These are phyloP conservation scores for Amauroascus verrucosus DNA, from an alignment of 2,329 filamentous ascomycete genomes.

Conservation along the genomic window DNA sequence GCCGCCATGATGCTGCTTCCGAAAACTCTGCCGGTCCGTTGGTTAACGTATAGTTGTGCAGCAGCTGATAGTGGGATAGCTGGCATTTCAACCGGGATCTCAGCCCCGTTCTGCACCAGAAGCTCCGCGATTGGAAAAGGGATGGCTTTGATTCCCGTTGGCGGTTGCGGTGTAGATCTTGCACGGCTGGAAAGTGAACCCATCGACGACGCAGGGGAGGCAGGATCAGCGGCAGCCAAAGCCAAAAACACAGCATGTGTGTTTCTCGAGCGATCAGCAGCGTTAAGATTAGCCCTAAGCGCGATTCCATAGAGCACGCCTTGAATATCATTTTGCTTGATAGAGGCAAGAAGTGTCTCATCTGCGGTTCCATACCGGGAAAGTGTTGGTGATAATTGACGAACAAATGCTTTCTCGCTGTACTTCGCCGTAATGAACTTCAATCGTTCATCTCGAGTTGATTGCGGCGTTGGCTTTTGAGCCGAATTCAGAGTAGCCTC, in stretches of 20 bases:
- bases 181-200: conserved; percentile 11
- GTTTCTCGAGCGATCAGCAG: conserved; percentile 70
- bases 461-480: conserved; percentile 63
- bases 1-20: conserved; percentile 23
- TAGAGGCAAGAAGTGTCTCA: conserved; percentile 78
- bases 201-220: conserved; percentile 46
- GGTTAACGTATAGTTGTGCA: conserved; percentile 74
- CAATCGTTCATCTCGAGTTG: conserved; percentile 81
- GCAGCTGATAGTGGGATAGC: conserved; percentile 73
- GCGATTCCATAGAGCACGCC: conserved; percentile 86
- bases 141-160: conserved; percentile 38
- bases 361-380: conserved; percentile 70
- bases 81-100: conserved; percentile 64
- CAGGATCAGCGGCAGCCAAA: conserved; percentile 83
- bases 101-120: conserved; percentile 84
- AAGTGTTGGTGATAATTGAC: conserved; percentile 59
- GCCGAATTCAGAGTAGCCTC: conserved; percentile 70
- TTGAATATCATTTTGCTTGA: conserved; percentile 93
- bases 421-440: conserved; percentile 95
- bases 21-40: conserved; percentile 47
- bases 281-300: conserved; percentile 76
- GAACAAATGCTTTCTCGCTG: conserved; percentile 69
- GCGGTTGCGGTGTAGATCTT: conserved; percentile 29
- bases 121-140: conserved; percentile 86
- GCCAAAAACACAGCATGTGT: conserved; percentile 87